phyloP scores from a whole-genome alignment of 1,139 yeast genomes.

The Diutina ranongensis region DNA sequence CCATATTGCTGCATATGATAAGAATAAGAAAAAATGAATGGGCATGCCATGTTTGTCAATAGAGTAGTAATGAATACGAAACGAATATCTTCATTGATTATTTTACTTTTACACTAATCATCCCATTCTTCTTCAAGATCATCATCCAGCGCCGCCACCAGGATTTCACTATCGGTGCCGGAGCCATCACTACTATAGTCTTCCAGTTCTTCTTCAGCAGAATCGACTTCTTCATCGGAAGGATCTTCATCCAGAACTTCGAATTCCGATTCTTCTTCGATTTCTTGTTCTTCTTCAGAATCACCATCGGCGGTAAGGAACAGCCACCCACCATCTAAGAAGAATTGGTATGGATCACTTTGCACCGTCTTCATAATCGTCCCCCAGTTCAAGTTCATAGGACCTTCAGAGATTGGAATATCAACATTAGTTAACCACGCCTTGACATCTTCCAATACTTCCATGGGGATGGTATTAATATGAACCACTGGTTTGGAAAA shows the following conservation, averaged over 20 bases:
- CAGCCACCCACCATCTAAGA: slow-evolving; percentile 92
- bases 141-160: slow-evolving; percentile 17
- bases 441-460: slow-evolving; percentile 80
- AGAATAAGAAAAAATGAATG: slow-evolving; percentile 35
- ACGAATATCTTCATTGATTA: too few relatives aligned
- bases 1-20: slow-evolving; percentile 87
- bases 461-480: slow-evolving; percentile 91
- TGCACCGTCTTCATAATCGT: slow-evolving; percentile 90
- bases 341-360: slow-evolving; percentile 90
- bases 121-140: slow-evolving; percentile 36
- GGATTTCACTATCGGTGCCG: slow-evolving; percentile 27
- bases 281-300: slow-evolving; percentile 51
- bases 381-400: slow-evolving; percentile 91
- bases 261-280: slow-evolving; percentile 48
- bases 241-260: slow-evolving; percentile 59
- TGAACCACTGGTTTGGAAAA: slow-evolving; percentile 80
- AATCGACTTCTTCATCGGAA: slow-evolving; percentile 52
- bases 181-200: slow-evolving; percentile 16
- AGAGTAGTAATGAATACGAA: too few relatives aligned
- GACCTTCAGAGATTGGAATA: slow-evolving; percentile 89
- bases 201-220: slow-evolving; percentile 16
- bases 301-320: slow-evolving; percentile 70
- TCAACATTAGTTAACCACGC: slow-evolving; percentile 96
- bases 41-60: too few relatives aligned
- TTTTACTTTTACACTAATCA: neutral